Conservation (phyloP, 2,329 filamentous ascomycete genomes). For the Penicillium aurantiogriseum region DNA sequence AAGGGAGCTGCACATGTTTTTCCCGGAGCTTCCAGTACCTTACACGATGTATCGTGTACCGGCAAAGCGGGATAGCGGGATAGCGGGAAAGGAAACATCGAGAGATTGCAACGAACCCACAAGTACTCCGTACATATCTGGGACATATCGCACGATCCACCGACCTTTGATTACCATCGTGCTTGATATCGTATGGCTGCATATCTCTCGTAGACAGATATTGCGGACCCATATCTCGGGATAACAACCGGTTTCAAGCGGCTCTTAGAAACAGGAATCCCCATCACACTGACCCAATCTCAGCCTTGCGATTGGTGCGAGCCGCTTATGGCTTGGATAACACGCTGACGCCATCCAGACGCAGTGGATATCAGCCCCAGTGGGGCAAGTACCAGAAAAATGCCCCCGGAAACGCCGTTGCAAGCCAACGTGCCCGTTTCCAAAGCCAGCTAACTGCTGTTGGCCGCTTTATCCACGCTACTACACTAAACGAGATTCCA, state of each 20-base stretch:
- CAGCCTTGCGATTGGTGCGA: background rate
- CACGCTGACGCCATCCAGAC: background rate
- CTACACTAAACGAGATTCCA: background rate
- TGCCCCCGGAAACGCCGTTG: background rate
- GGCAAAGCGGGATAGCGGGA: background rate
- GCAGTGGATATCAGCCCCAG: background rate
- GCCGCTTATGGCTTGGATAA: background rate
- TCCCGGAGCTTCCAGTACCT: background rate
- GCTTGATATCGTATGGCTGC: background rate
- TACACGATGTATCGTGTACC: background rate
- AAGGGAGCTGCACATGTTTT: background rate
- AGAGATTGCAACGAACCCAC: background rate
- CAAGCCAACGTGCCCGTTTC: background rate
- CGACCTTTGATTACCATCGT: background rate
- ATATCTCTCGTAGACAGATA: background rate
- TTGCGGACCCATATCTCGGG: background rate
- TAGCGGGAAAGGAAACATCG: background rate
- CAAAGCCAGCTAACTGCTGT: background rate
- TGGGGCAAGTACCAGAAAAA: background rate
- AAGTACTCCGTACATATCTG: background rate
- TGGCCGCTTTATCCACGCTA: background rate
- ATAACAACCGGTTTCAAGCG: background rate
- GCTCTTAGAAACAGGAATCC: background rate
- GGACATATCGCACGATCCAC: background rate
- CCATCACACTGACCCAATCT: background rate